Percentiles rank a stretch among this genome's conserved stretches.
Conservation (phyloP, 129 eudicot species). For the Chrysanthemum makinoi region DNA sequence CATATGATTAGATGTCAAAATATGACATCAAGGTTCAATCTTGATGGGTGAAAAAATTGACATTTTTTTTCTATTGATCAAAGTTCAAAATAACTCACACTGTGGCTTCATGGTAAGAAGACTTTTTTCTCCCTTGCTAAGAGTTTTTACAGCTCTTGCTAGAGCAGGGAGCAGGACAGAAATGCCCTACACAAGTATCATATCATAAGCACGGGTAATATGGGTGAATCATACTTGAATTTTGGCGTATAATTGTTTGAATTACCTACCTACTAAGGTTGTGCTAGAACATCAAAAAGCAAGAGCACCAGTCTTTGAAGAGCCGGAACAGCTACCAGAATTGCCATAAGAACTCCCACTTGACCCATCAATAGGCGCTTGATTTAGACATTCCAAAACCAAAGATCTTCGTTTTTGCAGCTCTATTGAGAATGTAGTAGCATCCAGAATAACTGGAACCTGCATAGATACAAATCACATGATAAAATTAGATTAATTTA, state of each 20-base stretch:
- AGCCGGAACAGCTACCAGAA: constrained; percentile 72
- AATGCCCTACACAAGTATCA: constrained; percentile 36
- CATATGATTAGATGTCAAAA: no score
- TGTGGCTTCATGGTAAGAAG: constrained; percentile 33
- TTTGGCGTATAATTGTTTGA: neutral
- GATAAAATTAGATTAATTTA: neutral
- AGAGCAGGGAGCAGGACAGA: constrained; percentile 73
- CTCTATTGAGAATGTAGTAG: constrained; percentile 88
- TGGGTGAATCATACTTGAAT: neutral
- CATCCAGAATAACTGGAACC: constrained; percentile 88
- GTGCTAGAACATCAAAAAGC: constrained; percentile 54
- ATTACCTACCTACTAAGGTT: neutral
- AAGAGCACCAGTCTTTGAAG: constrained; percentile 66
- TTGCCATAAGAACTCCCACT: constrained; percentile 86
- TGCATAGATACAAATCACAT: constrained; percentile 37
- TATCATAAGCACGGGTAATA: neutral
- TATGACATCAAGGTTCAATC: no score
- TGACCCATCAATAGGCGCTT: constrained; percentile 94
- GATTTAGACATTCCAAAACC: constrained; percentile 82
- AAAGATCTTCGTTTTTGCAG: constrained; percentile 72
- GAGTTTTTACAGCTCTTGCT: constrained; percentile 68
- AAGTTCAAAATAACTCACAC: constrained; percentile 27
- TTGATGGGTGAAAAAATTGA: neutral
- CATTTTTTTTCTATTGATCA: neutral
- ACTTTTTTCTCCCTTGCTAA: constrained; percentile 71